Conservation (phyloP, 495 filamentous ascomycete species). For the Lindgomyces ingoldianus region DNA sequence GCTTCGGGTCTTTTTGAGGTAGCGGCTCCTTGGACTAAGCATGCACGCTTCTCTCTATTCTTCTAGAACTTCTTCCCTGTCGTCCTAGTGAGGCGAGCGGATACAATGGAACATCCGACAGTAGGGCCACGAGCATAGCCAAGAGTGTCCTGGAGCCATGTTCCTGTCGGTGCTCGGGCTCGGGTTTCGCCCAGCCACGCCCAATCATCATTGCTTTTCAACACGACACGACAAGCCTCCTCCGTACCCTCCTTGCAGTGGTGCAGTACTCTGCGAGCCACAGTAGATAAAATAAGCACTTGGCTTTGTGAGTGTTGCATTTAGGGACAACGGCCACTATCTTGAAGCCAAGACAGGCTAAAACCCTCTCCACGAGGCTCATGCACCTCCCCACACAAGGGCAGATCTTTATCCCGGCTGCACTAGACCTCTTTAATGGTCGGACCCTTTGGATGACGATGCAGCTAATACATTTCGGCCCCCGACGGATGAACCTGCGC, state of each 20-base stretch:
- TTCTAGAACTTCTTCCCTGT: too few relatives aligned
- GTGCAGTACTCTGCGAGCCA: too few relatives aligned
- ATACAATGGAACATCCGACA: too few relatives aligned
- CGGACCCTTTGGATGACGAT: not conserved
- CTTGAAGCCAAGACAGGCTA: slow-evolving; percentile 8
- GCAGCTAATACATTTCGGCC: slow-evolving; percentile 29
- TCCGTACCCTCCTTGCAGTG: too few relatives aligned
- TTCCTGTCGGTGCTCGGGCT: too few relatives aligned
- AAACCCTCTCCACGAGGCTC: slow-evolving; percentile 19
- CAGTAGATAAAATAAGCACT: slow-evolving; percentile 19
- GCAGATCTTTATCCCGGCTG: slow-evolving; percentile 12
- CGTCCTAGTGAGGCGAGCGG: too few relatives aligned
- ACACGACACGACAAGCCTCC: too few relatives aligned
- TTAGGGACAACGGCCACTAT: slow-evolving; percentile 3
- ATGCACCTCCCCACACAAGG: not conserved
- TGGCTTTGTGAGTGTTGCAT: not conserved
- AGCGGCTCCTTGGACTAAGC: not conserved
- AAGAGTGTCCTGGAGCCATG: too few relatives aligned
- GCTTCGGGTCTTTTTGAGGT: slow-evolving; percentile 21
- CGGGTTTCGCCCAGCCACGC: not conserved
- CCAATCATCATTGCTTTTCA: too few relatives aligned
- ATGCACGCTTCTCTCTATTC: not conserved
- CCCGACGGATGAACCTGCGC: slow-evolving; percentile 19
- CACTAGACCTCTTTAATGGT: slow-evolving; percentile 17
- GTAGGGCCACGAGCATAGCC: too few relatives aligned